Base-by-base conservation (phyloP, 225 moss, liverwort and hornwort species). In the Asterella californica region DNA sequence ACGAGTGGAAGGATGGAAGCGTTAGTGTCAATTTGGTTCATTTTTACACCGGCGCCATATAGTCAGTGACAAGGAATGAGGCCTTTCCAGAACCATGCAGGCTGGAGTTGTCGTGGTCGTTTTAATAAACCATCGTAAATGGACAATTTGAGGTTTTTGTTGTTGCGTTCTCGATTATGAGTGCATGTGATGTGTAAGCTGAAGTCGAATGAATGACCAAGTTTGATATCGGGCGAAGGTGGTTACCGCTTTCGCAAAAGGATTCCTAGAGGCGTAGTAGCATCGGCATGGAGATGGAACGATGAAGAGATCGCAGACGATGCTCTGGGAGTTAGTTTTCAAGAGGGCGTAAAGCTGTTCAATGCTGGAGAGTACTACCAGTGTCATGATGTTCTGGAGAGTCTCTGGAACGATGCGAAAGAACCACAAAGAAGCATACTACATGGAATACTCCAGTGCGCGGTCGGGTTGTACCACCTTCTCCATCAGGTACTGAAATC, bases 371-470 rank as follows among this genome's bases (percentile, higher is more conserved):
- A 99, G 53, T 99, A 99, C 78, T 99, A 95, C 38, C 82, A 83
- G 77, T 95, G 97, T 81, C 97, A 99, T 55, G 95, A 99, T 76
- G 83, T 93, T 63, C 87, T 99, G 64, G 97, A 99, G 82, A 90
- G 91, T 38, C 80, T 99, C 66, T 99, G 97, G 97, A 99, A 99
- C 82, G 86, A 93, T 65, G 90, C 97, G 17, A 82, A 45, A 67
- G 97, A 99, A 67, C 95, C 93, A 12, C 95, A 91, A 76, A 85
- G 97, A 59, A 90, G 89, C 80, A 78, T 93, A 54, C 80, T 94
- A 78, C 97, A 99, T 82, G 97, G 97, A 57, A 93, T 99, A 84
- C 83, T 99, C 76, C 97, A 99, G 79, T 99, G 95, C 53, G 89
- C 97, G 1, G 97, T 99, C 80, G 97, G 92, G 12, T 82, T 99